A percentile compares a stretch with the other conserved stretches of the same genome.
Evolutionary conservation across 164 flowering plant species (phyloP).

Genomic region (Malania oleifera): DNA sequence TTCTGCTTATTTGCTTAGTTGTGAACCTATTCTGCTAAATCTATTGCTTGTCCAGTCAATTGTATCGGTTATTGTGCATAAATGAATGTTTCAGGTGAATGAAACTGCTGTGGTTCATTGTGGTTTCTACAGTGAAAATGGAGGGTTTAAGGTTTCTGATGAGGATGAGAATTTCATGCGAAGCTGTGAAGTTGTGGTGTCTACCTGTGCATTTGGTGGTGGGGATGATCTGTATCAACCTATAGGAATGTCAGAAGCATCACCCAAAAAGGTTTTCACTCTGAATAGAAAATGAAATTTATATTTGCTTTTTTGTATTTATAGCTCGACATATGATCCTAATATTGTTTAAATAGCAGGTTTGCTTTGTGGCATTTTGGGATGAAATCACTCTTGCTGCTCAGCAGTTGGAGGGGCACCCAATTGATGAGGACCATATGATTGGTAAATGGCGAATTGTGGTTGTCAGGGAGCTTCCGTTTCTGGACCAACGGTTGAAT

Average conservation of each 20-base stretch:
- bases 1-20: no score
- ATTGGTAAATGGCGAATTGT: constrained; percentile 92
- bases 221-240: constrained; percentile 7
- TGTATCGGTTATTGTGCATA: no score
- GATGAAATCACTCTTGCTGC: constrained; percentile 17
- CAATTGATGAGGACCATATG: constrained; percentile 52
- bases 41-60: no score
- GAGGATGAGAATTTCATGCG: constrained; percentile 68
- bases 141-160: constrained; percentile 78
- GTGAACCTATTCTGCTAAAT: no score
- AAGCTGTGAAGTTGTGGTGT: constrained; percentile 12
- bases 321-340: no score
- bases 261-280: neutral
- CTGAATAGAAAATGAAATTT: no score
- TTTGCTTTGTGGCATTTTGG: constrained; percentile 9
- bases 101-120: constrained; percentile 68
- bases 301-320: no score
- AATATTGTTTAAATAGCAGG: neutral
- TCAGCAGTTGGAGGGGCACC: constrained; percentile 60
- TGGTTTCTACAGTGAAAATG: constrained; percentile 85
- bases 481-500: constrained; percentile 82
- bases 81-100: constrained; percentile 51
- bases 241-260: constrained; percentile 3
- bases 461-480: constrained; percentile 76
- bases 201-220: constrained; percentile 8